Percentiles rank a stretch among this genome's conserved stretches.
Conservation (phyloP, 306 rosid genomes). For the Dryas alaskensis region DNA sequence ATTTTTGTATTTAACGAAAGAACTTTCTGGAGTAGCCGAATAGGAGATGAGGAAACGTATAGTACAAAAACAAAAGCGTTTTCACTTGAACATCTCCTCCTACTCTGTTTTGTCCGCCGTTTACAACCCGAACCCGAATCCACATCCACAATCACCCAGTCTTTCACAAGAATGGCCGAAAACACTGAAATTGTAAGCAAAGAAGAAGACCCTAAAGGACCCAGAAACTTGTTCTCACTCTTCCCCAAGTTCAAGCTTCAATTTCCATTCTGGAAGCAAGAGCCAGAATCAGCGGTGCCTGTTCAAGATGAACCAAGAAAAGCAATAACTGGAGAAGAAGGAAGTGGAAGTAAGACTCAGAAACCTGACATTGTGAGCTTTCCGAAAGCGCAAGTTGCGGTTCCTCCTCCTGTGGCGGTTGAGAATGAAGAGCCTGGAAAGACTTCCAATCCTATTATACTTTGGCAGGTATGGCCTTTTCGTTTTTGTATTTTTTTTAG, state of each 20-base stretch:
- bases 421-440: slow-evolving; percentile 47
- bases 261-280: slow-evolving; percentile 50
- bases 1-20: neutral
- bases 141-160: neutral
- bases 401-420: slow-evolving; percentile 47
- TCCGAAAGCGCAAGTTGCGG: slow-evolving; percentile 44
- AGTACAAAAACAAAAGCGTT: neutral
- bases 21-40: neutral
- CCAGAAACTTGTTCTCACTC: slow-evolving; percentile 41
- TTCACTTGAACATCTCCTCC: neutral
- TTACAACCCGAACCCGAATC: neutral
- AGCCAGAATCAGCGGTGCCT: slow-evolving; percentile 4
- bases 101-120: slow-evolving; percentile 32
- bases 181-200: slow-evolving; percentile 35
- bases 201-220: slow-evolving; percentile 26
- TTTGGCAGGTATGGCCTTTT: slow-evolving; percentile 65
- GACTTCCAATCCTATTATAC: slow-evolving; percentile 67
- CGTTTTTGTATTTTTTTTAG: neutral
- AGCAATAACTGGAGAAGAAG: slow-evolving; percentile 17
- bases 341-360: neutral
- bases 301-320: slow-evolving; percentile 13
- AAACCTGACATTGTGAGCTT: slow-evolving; percentile 52
- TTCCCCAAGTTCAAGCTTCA: slow-evolving; percentile 51
- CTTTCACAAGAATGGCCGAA: slow-evolving; percentile 39
- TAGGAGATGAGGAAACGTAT: neutral